Evolutionary conservation across 495 filamentous ascomycete genomes (phyloP).

Genomic region (Xylaria palmicola): DNA sequence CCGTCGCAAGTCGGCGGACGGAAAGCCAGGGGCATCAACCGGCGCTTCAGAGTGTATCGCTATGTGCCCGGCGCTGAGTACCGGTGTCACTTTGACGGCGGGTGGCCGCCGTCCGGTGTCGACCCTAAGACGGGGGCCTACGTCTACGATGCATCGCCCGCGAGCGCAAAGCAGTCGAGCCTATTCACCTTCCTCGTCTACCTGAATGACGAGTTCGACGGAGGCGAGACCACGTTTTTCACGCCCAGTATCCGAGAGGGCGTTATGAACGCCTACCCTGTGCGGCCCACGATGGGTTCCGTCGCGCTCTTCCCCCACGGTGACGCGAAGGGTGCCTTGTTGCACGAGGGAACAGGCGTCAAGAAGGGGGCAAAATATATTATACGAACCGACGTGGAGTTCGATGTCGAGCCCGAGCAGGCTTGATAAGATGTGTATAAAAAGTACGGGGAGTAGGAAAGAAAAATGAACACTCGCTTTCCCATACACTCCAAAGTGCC

Average conservation of each 20-base stretch:
- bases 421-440: background rate
- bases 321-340: slow-evolving; percentile 39
- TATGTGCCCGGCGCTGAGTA: slow-evolving; percentile 53
- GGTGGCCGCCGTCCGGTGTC: slow-evolving; percentile 49
- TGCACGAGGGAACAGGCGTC: slow-evolving; percentile 51
- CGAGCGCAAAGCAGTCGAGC: slow-evolving; percentile 43
- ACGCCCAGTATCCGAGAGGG: slow-evolving; percentile 44
- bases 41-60: slow-evolving; percentile 49
- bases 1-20: slow-evolving; percentile 35
- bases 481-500: background rate
- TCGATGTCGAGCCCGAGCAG: slow-evolving; percentile 37
- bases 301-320: slow-evolving; percentile 50
- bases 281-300: slow-evolving; percentile 47
- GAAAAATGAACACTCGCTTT: background rate
- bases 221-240: slow-evolving; percentile 53
- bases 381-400: slow-evolving; percentile 49
- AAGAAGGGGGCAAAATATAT: slow-evolving; percentile 47
- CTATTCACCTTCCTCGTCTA: slow-evolving; percentile 54
- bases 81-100: slow-evolving; percentile 46
- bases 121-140: slow-evolving; percentile 37
- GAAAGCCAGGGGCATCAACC: slow-evolving; percentile 44
- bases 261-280: slow-evolving; percentile 45
- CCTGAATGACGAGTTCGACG: slow-evolving; percentile 52
- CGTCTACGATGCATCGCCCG: slow-evolving; percentile 46
- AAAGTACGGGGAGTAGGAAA: background rate